A percentile compares a stretch with the other conserved stretches of the same genome.
Conservation (phyloP, 768 basidiomycete species). For the Podaxis sp. region DNA sequence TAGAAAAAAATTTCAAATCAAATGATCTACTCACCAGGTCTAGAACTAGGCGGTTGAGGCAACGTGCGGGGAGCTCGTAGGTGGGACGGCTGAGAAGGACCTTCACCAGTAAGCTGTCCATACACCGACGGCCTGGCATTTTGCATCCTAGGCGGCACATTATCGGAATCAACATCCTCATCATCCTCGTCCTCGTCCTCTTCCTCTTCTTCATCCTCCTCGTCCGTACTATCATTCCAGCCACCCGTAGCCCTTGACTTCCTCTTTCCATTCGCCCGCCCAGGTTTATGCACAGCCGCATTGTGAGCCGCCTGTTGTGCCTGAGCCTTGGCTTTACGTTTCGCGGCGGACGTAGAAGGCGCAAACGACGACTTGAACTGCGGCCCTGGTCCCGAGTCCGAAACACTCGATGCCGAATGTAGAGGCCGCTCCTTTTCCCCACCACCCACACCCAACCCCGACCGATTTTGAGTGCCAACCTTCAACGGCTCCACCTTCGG, state of each 20-base stretch:
- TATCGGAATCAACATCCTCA: constrained; percentile 69
- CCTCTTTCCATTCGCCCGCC: constrained; percentile 61
- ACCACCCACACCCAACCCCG: constrained; percentile 19
- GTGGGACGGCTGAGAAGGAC: constrained; percentile 38
- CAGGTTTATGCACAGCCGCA: constrained; percentile 75
- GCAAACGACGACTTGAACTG: constrained; percentile 87
- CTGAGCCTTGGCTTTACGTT: constrained; percentile 81
- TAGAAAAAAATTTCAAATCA: constrained; percentile 3
- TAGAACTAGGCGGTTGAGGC: constrained; percentile 58
- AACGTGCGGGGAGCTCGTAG: constrained; percentile 59
- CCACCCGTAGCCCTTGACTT: constrained; percentile 55
- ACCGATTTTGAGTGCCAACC: constrained; percentile 18
- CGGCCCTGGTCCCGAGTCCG: not conserved
- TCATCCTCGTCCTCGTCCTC: constrained; percentile 82
- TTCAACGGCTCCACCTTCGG: constrained; percentile 34
- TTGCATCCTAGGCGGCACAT: constrained; percentile 22
- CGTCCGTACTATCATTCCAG: constrained; percentile 75
- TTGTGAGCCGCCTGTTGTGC: constrained; percentile 82
- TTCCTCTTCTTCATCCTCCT: constrained; percentile 83
- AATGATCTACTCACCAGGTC: constrained; percentile 36
- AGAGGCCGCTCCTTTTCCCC: constrained; percentile 12
- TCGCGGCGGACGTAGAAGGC: constrained; percentile 76
- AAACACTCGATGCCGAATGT: constrained; percentile 4
- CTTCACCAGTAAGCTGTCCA: constrained; percentile 24
- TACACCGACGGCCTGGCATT: constrained; percentile 18